Evolutionary conservation across 345 rosid genomes (phyloP).

Genomic region (Physaria fendleri): DNA sequence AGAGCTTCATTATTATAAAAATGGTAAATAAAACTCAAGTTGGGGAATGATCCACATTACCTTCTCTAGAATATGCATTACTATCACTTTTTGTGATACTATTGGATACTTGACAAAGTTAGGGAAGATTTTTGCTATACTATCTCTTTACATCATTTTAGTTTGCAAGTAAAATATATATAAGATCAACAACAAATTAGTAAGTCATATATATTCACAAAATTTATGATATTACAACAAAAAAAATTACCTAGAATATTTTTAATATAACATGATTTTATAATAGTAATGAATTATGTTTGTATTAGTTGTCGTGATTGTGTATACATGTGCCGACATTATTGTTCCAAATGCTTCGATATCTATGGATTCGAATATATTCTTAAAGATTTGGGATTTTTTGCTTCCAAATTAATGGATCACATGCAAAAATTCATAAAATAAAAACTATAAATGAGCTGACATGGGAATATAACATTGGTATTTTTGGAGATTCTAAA

Average conservation of each 20-base stretch:
- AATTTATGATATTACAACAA: no score
- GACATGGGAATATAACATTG: constrained; percentile 9
- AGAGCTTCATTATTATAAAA: neutral
- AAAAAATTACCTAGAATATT: no score
- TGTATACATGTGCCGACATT: neutral
- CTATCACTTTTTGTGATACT: neutral
- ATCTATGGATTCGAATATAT: constrained; percentile 7
- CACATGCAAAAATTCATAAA: constrained; percentile 10
- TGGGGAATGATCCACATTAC: constrained; percentile 27
- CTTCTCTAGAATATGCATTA: constrained; percentile 11
- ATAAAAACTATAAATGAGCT: neutral
- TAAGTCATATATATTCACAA: no score
- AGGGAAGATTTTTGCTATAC: constrained; percentile 16
- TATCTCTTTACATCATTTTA: neutral
- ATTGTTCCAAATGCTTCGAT: constrained; percentile 4
- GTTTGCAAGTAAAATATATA: neutral
- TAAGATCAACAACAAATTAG: no score
- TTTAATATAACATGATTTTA: no score
- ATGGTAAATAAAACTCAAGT: constrained; percentile 4
- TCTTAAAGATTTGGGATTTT: constrained; percentile 2
- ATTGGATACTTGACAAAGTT: constrained; percentile 23
- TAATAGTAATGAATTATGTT: no score
- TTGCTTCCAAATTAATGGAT: constrained; percentile 5
- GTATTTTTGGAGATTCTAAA: neutral
- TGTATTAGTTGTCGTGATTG: neutral